Percentiles rank a stretch among this genome's conserved stretches.
Conservation (phyloP, 768 basidiomycete species). For the Amanita rubescens region DNA sequence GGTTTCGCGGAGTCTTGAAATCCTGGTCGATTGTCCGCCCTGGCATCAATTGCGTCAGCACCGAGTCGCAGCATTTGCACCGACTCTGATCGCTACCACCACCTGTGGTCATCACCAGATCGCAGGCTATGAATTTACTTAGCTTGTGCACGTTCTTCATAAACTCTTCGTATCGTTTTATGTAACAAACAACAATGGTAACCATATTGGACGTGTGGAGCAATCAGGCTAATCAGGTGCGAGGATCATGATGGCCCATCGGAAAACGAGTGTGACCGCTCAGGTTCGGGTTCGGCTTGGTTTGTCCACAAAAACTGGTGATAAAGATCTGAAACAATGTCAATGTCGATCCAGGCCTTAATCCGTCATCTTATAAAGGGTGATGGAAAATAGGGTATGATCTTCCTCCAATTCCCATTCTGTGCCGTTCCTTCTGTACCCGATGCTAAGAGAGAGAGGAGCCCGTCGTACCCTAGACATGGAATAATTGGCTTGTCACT, state of each 20-base stretch:
- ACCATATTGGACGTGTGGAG: not conserved
- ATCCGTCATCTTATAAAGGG: not conserved
- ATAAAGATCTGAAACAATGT: not conserved
- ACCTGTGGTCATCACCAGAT: no score
- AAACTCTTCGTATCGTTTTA: not conserved
- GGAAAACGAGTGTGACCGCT: not conserved
- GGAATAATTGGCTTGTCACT: not conserved
- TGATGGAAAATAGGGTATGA: not conserved
- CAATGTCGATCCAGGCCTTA: conserved; percentile 1
- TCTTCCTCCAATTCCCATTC: not conserved
- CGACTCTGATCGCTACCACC: not conserved
- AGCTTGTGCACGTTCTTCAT: no score
- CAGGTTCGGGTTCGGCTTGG: not conserved
- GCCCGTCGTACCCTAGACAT: not conserved
- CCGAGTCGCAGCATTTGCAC: not conserved
- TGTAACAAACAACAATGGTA: not conserved
- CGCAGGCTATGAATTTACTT: no score
- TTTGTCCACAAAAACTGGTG: not conserved
- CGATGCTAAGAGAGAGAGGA: not conserved
- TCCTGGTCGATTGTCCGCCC: no score
- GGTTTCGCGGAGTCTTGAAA: not conserved
- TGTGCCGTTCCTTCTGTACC: not conserved
- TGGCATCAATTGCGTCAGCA: not conserved
- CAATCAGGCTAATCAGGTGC: not conserved
- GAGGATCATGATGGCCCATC: not conserved